Evolutionary conservation across 495 filamentous ascomycete species (phyloP).

Genomic region (Ascodesmis nigricans): DNA sequence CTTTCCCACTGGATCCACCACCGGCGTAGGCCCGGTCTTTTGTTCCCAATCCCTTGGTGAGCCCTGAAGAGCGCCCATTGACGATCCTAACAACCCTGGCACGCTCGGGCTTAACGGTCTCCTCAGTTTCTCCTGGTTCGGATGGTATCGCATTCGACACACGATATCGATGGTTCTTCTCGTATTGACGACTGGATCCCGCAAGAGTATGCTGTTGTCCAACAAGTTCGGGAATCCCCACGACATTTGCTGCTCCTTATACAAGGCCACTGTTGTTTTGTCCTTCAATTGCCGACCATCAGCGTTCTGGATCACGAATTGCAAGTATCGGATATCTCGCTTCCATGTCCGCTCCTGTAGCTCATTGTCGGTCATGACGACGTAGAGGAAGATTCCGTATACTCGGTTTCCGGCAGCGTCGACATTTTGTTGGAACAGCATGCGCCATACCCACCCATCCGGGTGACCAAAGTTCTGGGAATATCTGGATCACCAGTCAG

Average conservation of each 20-base stretch:
- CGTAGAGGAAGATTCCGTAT: constrained; percentile 21
- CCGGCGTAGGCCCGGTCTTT: constrained; percentile 13
- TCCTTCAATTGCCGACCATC: constrained; percentile 21
- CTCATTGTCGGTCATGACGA: constrained; percentile 22
- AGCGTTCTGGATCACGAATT: constrained; percentile 22
- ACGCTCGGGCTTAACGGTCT: constrained; percentile 19
- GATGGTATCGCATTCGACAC: constrained; percentile 20
- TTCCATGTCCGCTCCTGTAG: constrained; percentile 22
- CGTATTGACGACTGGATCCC: constrained; percentile 20
- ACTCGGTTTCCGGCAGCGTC: constrained; percentile 21
- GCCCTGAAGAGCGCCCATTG: constrained; percentile 19
- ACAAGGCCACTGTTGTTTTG: constrained; percentile 21
- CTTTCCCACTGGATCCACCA: constrained; percentile 21
- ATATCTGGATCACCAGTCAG: constrained; percentile 15
- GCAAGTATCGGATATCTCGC: constrained; percentile 21
- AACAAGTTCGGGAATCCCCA: constrained; percentile 22
- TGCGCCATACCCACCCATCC: constrained; percentile 22
- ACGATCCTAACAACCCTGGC: constrained; percentile 13
- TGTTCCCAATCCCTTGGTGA: constrained; percentile 20
- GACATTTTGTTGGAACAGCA: constrained; percentile 22
- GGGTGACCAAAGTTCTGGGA: constrained; percentile 22
- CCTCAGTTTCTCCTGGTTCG: constrained; percentile 21
- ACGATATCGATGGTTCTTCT: constrained; percentile 21
- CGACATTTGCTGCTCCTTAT: constrained; percentile 20
- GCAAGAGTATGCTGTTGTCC: constrained; percentile 21